These are phyloP conservation scores for Candida gigantensis DNA, from an alignment of 1,139 yeast species.

Conservation along the genomic window DNA sequence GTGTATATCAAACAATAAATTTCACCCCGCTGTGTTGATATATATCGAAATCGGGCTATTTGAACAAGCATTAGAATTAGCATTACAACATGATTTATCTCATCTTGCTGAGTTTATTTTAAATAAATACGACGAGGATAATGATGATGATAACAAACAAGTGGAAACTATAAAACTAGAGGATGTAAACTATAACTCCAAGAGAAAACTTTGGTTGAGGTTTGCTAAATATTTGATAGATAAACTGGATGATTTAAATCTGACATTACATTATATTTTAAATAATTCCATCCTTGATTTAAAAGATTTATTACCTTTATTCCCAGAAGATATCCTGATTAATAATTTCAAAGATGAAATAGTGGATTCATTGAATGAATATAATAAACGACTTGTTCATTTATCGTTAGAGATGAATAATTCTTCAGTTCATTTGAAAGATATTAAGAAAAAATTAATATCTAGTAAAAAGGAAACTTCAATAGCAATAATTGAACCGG, in stretches of 20 bases:
- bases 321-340: slow-evolving; percentile 80
- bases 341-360: slow-evolving; percentile 85
- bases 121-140: slow-evolving; percentile 34
- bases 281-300: slow-evolving; percentile 48
- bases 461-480: slow-evolving; percentile 46
- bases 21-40: slow-evolving; percentile 68
- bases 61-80: slow-evolving; percentile 80
- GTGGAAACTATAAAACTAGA: slow-evolving; percentile 32
- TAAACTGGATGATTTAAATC: slow-evolving; percentile 24
- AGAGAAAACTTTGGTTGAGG: slow-evolving; percentile 74
- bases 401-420: slow-evolving; percentile 77
- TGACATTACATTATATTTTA: slow-evolving; percentile 28
- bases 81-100: slow-evolving; percentile 61
- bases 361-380: slow-evolving; percentile 71
- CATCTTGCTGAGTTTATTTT: slow-evolving; percentile 53
- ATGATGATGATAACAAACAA: slow-evolving; percentile 27
- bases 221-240: slow-evolving; percentile 63
- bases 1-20: slow-evolving; percentile 60
- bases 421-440: slow-evolving; percentile 63
- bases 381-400: slow-evolving; percentile 63
- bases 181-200: slow-evolving; percentile 41
- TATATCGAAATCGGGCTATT: slow-evolving; percentile 63
- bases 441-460: slow-evolving; percentile 59
- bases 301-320: slow-evolving; percentile 79
- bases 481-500: slow-evolving; percentile 66